phyloP scores from a whole-genome alignment of 129 eudicot genomes.

The Arctium minus region DNA sequence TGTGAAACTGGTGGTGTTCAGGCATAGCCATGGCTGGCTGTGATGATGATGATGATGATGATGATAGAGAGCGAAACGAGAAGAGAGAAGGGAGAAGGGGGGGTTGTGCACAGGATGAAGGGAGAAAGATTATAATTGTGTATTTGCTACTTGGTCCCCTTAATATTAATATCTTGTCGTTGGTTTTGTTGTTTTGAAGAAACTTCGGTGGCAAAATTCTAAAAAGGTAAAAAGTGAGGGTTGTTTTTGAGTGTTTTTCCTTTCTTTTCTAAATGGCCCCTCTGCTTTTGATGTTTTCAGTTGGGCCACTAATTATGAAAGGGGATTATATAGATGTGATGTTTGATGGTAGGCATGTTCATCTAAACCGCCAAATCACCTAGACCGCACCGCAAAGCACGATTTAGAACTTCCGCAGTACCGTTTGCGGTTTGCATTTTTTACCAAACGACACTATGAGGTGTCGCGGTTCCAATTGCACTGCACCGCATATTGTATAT shows the following conservation, averaged over 20 bases:
- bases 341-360: not conserved
- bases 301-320: not conserved
- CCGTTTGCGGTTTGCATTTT: too few relatives aligned
- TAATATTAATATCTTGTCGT: not conserved
- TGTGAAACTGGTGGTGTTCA: conserved; percentile 41
- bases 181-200: not conserved
- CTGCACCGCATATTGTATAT: too few relatives aligned
- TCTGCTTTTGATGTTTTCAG: not conserved
- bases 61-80: not conserved
- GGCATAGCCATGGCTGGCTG: conserved; percentile 49
- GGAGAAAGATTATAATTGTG: conserved; percentile 11
- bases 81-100: not conserved
- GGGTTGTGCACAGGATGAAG: conserved; percentile 11
- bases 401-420: too few relatives aligned
- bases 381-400: too few relatives aligned
- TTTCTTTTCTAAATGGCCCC: not conserved
- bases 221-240: not conserved
- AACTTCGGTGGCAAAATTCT: conserved; percentile 3
- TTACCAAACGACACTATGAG: too few relatives aligned
- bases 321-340: not conserved
- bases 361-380: too few relatives aligned
- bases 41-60: conserved; percentile 1
- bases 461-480: too few relatives aligned
- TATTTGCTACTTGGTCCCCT: conserved; percentile 42
- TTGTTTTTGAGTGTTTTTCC: not conserved